Base-by-base conservation (phyloP, 179 eudicot genomes). In the Beta corolliflora region DNA sequence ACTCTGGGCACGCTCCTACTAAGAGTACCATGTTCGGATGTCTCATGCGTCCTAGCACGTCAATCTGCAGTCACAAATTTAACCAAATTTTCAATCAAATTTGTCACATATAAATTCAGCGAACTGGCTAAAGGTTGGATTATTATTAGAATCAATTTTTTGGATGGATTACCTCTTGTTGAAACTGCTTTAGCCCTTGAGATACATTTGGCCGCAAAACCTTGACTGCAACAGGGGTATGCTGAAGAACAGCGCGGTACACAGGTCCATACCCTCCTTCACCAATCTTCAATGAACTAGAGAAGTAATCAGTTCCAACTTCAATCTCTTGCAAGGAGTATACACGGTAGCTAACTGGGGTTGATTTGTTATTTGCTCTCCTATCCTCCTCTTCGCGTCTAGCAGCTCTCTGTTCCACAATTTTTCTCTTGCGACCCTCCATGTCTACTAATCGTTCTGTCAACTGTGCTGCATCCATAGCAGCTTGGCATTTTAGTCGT, bases 251-350 rank as follows among this genome's bases (percentile, higher is more conserved):
- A 80, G 83, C 91, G 82, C 82, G 86, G 58, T 86, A 94, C 23
- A 94, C 98, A 55, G 97, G 97, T 70, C 98, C 98, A 81, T 93
- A 94, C 55, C 96, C 94, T 29, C 98, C 98, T 86, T 93, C 97
- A 54, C 98, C 98, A 74, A 94, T 85, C 88, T 93, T 90, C 54
- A 80, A 67, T 23, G 97, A 84, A 4, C 55, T 50, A 14, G 92
- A 83, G 86, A 94, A 94, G 70, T 88, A 45, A 46, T 91, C 67
- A 4, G 97, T 93, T 53, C 93, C 97, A 19, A 14, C 21, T 83
- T 92, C 94, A 67, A 94, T 90, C 71, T 94, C 97, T 75, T 94
- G 88, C 52, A 93, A 88, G 21, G 86, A 69, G 82, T 93, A 94
- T 25, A 81, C 85, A 68, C 89, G 86, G 70, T 90, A 90, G 29